Base-by-base conservation (phyloP, 768 basidiomycete genomes). In the Sporobolomyces phaffii region DNA sequence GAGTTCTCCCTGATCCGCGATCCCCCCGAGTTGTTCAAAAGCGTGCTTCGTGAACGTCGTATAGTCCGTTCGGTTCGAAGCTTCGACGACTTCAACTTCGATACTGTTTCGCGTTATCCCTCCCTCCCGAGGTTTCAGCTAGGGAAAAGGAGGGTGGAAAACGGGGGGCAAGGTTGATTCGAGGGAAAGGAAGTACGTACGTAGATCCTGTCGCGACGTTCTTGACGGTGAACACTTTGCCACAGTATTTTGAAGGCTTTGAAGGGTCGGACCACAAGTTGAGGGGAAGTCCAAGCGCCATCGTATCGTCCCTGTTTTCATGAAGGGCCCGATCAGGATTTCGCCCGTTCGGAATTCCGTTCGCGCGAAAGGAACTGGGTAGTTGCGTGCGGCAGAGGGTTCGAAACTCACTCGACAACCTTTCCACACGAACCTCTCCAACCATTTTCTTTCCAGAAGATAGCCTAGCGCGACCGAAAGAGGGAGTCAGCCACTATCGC, bases 31-130 rank as follows among this genome's bases (percentile, higher is more conserved):
- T 7, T 49, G 24, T 17, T 36, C n/a, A 48, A 44, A 65, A 0
- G 64, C 56, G 8, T 34, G 18, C 49, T 59, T 51, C 40, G 64
- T 59, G 41, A 65, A 52, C 18, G 57, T 65, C 24, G 64, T 45
- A 22, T 52, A 65, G 31, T 44, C 57, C 15, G 22, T 41, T 26
- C 58, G 62, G 38, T 69, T 50, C 17, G 64, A 59, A 26, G 48
- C 57, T 40, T 65, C 64, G 13, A 36, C 49, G 41, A 65, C 57
- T 44, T 58, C 50, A 7, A 40, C 57, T 3, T 58, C 43, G 33
- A 65, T 29, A 6, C 64, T 65, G 47, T 29, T n/a, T n/a, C n/a
- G n/a, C n/a, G n/a, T n/a, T n/a, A n/a, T n/a, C n/a, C n/a, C n/a
- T n/a, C n/a, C n/a, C n/a, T n/a, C n/a, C n/a, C n/a, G n/a, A n/a